Evolutionary conservation across 78 protist genomes (phyloP), one percentile per base, ranked within the genome.

Genomic region (Pigoraptor vietnamica): DNA sequence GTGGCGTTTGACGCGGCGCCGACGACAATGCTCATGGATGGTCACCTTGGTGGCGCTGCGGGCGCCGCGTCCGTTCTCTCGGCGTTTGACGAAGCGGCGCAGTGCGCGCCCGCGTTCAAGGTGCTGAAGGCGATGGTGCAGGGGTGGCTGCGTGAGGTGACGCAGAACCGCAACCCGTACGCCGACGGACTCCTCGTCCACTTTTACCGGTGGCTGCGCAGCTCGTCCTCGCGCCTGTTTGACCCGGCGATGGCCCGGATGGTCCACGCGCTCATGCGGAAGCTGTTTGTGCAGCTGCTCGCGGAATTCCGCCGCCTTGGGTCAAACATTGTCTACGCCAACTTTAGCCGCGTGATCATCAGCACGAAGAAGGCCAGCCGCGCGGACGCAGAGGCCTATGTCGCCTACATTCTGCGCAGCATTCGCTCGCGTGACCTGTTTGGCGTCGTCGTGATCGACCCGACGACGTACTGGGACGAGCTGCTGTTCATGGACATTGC

Each of bases 131-230:
- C 92, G 67, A 23, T 96, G 0, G 96, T 96, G 37, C 90, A 90
- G 23, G n/a, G 87, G 32, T 96, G 98, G 98, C 55, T 91, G 83
- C 37, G 67, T 2, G 94, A 93, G 86, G 91, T 39, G 79, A 87
- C 87, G 2, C 79, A 37, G 21, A 10, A 39, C 86, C 24, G 56
- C 9, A 92, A 92, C 56, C 37, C 1, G 19, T 6, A 40, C 24
- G 96, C 99, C 0, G 96, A 95, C 24, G 24, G 34, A 10, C 93
- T 95, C 36, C 92, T 96, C 81, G 34, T 88, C 25, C 96, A 97
- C 90, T 96, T 96, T 81, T 98, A 95, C 88, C 94, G 98, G 24
- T 98, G 99, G 99, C 90, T 98, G 29, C 40, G 92, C 19, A 86
- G 91, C 32, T 94, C 96, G 33, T 21, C 84, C 36, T 86, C 98